Evolutionary conservation across 2,329 filamentous ascomycete genomes (phyloP).

Genomic region (Chaetomiaceae sp.): DNA sequence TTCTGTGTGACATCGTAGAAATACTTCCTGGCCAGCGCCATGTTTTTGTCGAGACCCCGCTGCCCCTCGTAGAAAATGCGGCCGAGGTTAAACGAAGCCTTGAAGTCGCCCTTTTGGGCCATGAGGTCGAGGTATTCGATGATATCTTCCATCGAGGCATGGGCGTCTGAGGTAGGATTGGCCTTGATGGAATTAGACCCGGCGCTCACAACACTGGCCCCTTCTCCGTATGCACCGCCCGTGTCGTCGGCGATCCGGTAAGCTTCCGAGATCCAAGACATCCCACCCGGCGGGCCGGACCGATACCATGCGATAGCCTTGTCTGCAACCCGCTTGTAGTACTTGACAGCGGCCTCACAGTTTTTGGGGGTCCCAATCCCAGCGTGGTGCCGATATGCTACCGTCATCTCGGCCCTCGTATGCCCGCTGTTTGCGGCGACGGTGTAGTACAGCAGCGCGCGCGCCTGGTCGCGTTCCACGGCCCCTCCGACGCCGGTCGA

Average conservation of each 20-base stretch:
- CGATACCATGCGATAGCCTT: constrained; percentile 86
- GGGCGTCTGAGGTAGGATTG: constrained; percentile 69
- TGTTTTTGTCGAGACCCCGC: constrained; percentile 66
- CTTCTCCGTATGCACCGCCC: constrained; percentile 92
- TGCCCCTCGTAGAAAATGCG: constrained; percentile 86
- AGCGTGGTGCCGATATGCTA: constrained; percentile 77
- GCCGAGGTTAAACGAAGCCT: constrained; percentile 79
- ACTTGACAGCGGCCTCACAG: constrained; percentile 78
- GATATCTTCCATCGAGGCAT: constrained; percentile 86
- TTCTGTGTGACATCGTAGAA: constrained; percentile 74
- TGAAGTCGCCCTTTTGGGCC: constrained; percentile 83
- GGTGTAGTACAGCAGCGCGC: constrained; percentile 88
- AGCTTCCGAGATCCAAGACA: constrained; percentile 68
- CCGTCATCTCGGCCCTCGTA: constrained; percentile 85
- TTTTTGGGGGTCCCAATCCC: constrained; percentile 82
- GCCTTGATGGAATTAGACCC: constrained; percentile 74
- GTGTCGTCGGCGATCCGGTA: constrained; percentile 85
- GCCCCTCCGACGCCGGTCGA: constrained; percentile 83
- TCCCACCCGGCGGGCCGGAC: constrained; percentile 85
- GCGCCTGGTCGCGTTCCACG: constrained; percentile 81
- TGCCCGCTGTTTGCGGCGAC: constrained; percentile 84
- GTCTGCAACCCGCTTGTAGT: constrained; percentile 90
- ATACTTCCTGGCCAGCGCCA: constrained; percentile 70
- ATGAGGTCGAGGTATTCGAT: constrained; percentile 90
- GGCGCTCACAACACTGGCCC: constrained; percentile 83